Evolutionary conservation across 768 basidiomycete species (phyloP).

Genomic region (Termitomyces sp.): DNA sequence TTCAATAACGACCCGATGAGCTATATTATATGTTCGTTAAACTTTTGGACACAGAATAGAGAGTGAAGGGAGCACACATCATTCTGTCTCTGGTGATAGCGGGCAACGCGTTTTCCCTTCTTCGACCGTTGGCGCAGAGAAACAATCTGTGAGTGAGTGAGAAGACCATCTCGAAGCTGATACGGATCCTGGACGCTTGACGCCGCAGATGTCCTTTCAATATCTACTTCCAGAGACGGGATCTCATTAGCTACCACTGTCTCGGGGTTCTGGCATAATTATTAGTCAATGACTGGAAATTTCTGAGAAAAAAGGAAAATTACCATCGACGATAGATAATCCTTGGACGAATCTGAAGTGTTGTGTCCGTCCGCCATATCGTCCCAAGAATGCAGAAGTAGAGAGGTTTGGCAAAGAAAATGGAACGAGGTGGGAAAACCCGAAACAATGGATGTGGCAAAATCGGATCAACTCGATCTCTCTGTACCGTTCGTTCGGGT

Average conservation of each 20-base stretch:
- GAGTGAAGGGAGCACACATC: conserved; percentile 34
- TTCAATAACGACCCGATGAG: conserved; percentile 86
- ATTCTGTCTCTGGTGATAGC: conserved; percentile 70
- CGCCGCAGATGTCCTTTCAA: conserved; percentile 36
- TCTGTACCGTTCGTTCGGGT: conserved; percentile 23
- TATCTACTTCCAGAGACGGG: conserved; percentile 33
- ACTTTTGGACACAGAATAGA: neutral
- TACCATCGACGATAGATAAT: conserved; percentile 21
- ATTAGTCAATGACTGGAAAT: conserved; percentile 6
- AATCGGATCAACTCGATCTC: conserved; percentile 36
- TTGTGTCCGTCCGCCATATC: conserved; percentile 27
- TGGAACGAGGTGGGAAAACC: conserved; percentile 26
- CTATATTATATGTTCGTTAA: conserved; percentile 29
- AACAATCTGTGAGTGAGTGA: conserved; percentile 58
- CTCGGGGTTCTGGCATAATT: conserved; percentile 35
- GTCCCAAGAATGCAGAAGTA: conserved; percentile 19
- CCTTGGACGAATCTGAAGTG: conserved; percentile 23
- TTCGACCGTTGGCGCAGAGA: conserved; percentile 49
- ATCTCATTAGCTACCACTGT: conserved; percentile 44
- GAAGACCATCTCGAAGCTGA: conserved; percentile 53
- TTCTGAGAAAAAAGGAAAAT: conserved; percentile 10
- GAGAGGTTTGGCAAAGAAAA: conserved; percentile 20
- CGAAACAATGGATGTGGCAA: conserved; percentile 32
- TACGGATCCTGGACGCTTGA: conserved; percentile 54
- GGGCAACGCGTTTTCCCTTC: conserved; percentile 57